phyloP scores from a whole-genome alignment of 2,329 filamentous ascomycete species.

The Xylariaceae sp. region DNA sequence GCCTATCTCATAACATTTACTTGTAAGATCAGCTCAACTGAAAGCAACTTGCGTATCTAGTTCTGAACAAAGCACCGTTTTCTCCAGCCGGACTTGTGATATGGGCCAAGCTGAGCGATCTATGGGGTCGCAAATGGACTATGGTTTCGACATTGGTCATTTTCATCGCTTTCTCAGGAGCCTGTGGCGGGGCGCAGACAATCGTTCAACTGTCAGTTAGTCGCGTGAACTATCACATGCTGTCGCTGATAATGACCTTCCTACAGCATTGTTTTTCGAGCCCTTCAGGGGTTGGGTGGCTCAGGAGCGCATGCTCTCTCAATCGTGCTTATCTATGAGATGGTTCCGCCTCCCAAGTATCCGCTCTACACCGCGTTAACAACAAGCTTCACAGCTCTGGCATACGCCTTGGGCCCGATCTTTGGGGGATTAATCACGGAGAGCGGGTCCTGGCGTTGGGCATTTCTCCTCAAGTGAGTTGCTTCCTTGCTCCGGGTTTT shows the following conservation, averaged over 20 bases:
- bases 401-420: conserved; percentile 15
- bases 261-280: conserved; percentile 1
- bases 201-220: conserved; percentile 5
- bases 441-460: conserved; percentile 17
- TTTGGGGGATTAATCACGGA: conserved; percentile 16
- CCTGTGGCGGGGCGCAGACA: conserved; percentile 8
- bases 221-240: not conserved
- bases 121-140: conserved; percentile 6
- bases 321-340: conserved; percentile 67
- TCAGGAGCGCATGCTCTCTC: conserved; percentile 71
- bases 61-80: too few relatives aligned
- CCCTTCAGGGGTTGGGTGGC: conserved; percentile 56
- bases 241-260: not conserved
- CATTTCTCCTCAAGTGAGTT: conserved; percentile 18
- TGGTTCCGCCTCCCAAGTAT: conserved; percentile 49
- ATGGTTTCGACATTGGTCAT: conserved; percentile 1
- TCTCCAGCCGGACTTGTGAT: conserved; percentile 8
- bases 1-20: too few relatives aligned
- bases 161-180: conserved; percentile 11
- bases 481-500: too few relatives aligned
- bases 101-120: conserved; percentile 10
- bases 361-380: not conserved
- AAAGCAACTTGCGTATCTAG: too few relatives aligned
- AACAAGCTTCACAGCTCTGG: conserved; percentile 4
- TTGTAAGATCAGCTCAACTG: too few relatives aligned